Percentiles rank a stretch among this genome's conserved stretches.
Evolutionary conservation across 805 yeast species (phyloP).

Genomic region (Pichia thaimueangensis): DNA sequence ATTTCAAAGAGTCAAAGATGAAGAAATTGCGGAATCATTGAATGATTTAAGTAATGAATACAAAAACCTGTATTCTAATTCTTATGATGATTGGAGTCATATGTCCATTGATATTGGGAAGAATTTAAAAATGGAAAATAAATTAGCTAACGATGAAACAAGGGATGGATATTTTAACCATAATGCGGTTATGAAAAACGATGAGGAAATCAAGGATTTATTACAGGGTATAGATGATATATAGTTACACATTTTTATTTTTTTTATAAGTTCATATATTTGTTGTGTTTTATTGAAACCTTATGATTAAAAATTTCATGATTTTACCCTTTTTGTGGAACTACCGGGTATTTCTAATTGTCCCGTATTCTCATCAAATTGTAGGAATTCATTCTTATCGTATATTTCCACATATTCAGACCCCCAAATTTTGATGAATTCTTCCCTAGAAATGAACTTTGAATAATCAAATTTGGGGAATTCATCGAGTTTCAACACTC

Average conservation of each 20-base stretch:
- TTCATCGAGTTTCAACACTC: slow-evolving; percentile 47
- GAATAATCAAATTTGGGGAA: slow-evolving; percentile 58
- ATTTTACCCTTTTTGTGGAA: not conserved
- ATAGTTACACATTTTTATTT: no score
- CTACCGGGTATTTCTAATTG: not conserved
- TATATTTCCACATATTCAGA: slow-evolving; percentile 24
- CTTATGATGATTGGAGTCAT: slow-evolving; percentile 70
- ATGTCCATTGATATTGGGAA: slow-evolving; percentile 23
- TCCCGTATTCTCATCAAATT: slow-evolving; percentile 16
- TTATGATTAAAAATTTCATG: no score
- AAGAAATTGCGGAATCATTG: slow-evolving; percentile 68
- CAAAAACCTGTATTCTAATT: slow-evolving; percentile 60
- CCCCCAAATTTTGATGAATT: slow-evolving; percentile 50
- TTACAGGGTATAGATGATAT: slow-evolving; percentile 5
- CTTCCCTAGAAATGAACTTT: slow-evolving; percentile 42
- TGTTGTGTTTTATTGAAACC: no score
- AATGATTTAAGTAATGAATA: slow-evolving; percentile 70
- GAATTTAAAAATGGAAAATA: slow-evolving; percentile 13
- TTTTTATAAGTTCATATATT: no score
- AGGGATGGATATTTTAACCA: slow-evolving; percentile 22
- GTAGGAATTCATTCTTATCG: slow-evolving; percentile 21
- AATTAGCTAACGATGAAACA: slow-evolving; percentile 16
- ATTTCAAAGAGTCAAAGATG: slow-evolving; percentile 75
- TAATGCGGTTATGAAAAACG: slow-evolving; percentile 25
- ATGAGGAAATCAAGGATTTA: slow-evolving; percentile 20